phyloP scores from a whole-genome alignment of 1,284 basidiomycete species.

The Ceratobasidium sp. region DNA sequence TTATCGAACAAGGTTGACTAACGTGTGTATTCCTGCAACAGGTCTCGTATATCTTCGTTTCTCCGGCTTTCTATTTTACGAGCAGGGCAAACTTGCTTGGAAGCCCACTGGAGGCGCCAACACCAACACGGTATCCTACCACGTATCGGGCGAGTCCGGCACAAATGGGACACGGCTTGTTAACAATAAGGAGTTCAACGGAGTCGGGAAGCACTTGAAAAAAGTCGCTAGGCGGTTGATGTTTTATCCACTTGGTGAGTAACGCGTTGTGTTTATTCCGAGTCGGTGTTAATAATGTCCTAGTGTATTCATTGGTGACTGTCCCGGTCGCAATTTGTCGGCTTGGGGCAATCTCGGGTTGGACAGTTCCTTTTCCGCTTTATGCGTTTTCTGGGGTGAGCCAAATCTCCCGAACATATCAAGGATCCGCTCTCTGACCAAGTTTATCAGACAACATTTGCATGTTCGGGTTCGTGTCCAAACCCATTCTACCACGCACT shows the following conservation, averaged over 20 bases:
- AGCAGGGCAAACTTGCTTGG: constrained; percentile 27
- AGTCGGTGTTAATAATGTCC: not conserved
- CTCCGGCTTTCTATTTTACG: constrained; percentile 15
- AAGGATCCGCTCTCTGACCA: not conserved
- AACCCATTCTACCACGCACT: not conserved
- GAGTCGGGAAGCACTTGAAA: constrained; percentile 38
- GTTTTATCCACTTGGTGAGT: constrained; percentile 30
- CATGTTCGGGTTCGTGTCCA: constrained; percentile 29
- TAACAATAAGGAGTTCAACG: constrained; percentile 6
- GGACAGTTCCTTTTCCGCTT: constrained; percentile 13
- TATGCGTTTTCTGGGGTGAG: constrained; percentile 38
- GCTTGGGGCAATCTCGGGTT: constrained; percentile 29
- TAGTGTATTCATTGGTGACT: constrained; percentile 38
- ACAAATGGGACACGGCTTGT: constrained; percentile 12
- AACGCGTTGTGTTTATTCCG: not conserved
- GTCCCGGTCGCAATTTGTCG: constrained; percentile 33
- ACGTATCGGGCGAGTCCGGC: constrained; percentile 16
- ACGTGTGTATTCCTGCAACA: constrained; percentile 6
- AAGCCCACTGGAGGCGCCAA: constrained; percentile 1
- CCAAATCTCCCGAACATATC: too few species aligned
- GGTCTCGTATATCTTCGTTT: constrained; percentile 39
- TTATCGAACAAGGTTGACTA: not conserved
- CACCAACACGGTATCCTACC: not conserved
- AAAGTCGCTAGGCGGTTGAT: too few species aligned
- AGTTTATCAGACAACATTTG: constrained; percentile 14